Percentiles rank a stretch among this genome's conserved stretches.
Conservation (phyloP, 1,284 basidiomycete species). For the Erythrobasidium hasegawianum region DNA sequence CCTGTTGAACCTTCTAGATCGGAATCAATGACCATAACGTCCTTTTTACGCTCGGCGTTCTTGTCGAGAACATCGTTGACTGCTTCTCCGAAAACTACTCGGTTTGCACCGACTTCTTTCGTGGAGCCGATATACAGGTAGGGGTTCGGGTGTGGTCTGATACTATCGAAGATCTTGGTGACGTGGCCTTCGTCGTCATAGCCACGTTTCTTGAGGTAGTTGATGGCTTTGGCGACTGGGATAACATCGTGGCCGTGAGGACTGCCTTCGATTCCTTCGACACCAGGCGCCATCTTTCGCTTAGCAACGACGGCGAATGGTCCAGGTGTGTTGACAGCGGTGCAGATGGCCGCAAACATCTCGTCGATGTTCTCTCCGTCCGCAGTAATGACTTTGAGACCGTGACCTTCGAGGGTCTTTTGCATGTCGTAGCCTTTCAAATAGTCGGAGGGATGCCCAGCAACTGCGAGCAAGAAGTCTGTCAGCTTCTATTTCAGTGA, state of each 20-base stretch:
- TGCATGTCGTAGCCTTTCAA: slow-evolving; percentile 67
- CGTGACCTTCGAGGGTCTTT: slow-evolving; percentile 72
- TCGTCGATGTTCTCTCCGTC: slow-evolving; percentile 72
- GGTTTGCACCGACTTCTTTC: slow-evolving; percentile 70
- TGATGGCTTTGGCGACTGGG: slow-evolving; percentile 60
- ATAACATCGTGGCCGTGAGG: slow-evolving; percentile 69
- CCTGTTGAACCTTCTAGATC: slow-evolving; percentile 83
- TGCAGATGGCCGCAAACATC: slow-evolving; percentile 64
- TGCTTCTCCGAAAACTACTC: slow-evolving; percentile 75
- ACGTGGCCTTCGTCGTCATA: slow-evolving; percentile 54
- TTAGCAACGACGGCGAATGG: slow-evolving; percentile 73
- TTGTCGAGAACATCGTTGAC: slow-evolving; percentile 70
- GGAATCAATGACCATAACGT: slow-evolving; percentile 80
- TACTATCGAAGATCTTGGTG: slow-evolving; percentile 59
- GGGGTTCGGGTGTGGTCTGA: slow-evolving; percentile 59
- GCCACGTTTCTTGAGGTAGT: slow-evolving; percentile 65
- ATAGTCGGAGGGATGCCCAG: slow-evolving; percentile 69
- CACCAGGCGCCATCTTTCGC: slow-evolving; percentile 73
- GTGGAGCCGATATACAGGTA: slow-evolving; percentile 65
- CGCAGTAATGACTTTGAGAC: slow-evolving; percentile 66
- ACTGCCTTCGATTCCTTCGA: slow-evolving; percentile 70
- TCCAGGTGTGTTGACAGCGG: slow-evolving; percentile 60
- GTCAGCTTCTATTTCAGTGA: slow-evolving; percentile 12
- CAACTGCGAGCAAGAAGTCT: slow-evolving; percentile 24
- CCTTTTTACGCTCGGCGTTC: slow-evolving; percentile 70